Evolutionary conservation across 108 stramenopile species (phyloP).

Genomic region (Pelagomonas calceolata): DNA sequence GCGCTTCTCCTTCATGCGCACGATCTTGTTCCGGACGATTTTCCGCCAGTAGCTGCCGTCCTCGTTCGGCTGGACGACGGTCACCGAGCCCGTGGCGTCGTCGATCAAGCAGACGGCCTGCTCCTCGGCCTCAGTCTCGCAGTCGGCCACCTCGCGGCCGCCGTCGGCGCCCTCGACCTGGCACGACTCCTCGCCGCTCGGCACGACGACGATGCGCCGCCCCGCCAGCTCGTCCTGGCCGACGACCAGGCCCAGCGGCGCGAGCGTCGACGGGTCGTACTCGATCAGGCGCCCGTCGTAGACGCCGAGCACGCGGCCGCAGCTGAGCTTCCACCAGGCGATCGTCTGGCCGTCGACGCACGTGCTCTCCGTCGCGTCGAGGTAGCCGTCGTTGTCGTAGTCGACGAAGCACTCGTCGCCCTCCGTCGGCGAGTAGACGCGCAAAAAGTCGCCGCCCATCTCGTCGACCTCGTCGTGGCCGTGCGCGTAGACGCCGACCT

Average conservation of each 20-base stretch:
- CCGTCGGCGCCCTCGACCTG: no score
- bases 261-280: conserved; percentile 75
- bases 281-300: conserved; percentile 76
- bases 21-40: conserved; percentile 76
- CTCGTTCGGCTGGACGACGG: conserved; percentile 80
- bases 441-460: conserved; percentile 23
- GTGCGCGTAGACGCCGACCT: conserved; percentile 58
- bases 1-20: conserved; percentile 67
- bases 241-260: conserved; percentile 84
- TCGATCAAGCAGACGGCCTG: conserved; percentile 17
- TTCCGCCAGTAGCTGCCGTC: conserved; percentile 89
- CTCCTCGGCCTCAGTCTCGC: conserved; percentile 34
- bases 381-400: background rate
- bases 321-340: conserved; percentile 85
- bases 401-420: conserved; percentile 61
- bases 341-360: conserved; percentile 29
- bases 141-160: no score
- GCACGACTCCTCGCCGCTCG: no score
- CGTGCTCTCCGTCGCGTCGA: no score
- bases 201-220: conserved; percentile 51
- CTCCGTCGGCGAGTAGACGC: conserved; percentile 27
- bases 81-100: conserved; percentile 9
- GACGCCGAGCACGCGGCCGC: conserved; percentile 76
- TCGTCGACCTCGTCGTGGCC: conserved; percentile 57
- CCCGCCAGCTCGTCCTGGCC: conserved; percentile 56